Base-by-base conservation (phyloP, 192 early-diverging fungal genomes). In the Gryganskiella cystojenkinii region DNA sequence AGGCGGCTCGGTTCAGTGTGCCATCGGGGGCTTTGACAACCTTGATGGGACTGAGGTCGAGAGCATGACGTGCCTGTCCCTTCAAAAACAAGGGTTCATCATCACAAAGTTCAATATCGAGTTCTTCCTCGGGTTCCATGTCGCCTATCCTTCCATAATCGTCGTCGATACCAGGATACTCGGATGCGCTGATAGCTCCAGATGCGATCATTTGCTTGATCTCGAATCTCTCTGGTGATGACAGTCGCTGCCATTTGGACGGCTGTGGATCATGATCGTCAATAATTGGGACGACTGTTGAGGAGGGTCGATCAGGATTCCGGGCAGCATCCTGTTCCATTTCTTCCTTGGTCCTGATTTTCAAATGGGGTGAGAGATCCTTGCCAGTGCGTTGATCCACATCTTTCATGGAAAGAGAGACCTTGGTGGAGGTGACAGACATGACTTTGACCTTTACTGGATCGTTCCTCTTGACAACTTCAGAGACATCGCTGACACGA, bases 21-120 rank as follows among this genome's bases (percentile, higher is more conserved):
- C 98, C 98, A 71, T 98, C 98, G 2, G 97, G 97, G 44, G 95
- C 97, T 81, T 98, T 98, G 44, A 99, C 95, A 27, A 99, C 94
- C 80, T 98, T 99, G 75, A 99, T 90, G 13, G 98, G 98, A 75
- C 90, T 92, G 17, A 99, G 84, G 60, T 95, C 90, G 24, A 98
- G 74, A 1, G 91, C 88, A 52, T 92, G 88, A 58, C 88, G 87
- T 0, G 94, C 95, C 64, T 99, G 98, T 15, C 98, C 98, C 55
- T 90, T 91, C 72, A 99, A 80, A 80, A 99, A 99, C 24, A 90
- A 81, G 5, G 98, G 98, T 61, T 98, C 98, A 33, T 98, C 95
- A 31, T 98, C 96, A 40, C 89, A 79, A 46, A 99, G 89, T 87
- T 99, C 98, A 80, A 99, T 94, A 78, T 99, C 98, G 51, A 99